These are phyloP conservation scores for Heritiera fomes DNA, from an alignment of 345 rosid species.

Conservation along the genomic window DNA sequence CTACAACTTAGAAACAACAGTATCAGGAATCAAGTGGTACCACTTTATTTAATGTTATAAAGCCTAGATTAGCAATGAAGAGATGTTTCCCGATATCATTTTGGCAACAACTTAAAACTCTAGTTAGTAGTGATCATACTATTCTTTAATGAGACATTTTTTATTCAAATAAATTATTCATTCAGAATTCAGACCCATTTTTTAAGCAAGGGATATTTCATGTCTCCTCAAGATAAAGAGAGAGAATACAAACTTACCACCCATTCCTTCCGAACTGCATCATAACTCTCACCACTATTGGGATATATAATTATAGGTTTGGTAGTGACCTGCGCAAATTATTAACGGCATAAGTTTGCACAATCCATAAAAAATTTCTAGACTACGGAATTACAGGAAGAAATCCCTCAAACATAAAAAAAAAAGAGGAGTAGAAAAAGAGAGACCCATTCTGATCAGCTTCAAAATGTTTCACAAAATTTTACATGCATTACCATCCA, in stretches of 20 bases:
- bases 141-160: not conserved
- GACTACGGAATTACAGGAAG: not conserved
- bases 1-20: not conserved
- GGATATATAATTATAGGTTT: slow-evolving; percentile 77
- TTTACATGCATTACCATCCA: not conserved
- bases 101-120: not conserved
- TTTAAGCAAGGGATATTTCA: not conserved
- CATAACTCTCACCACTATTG: slow-evolving; percentile 79
- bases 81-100: not conserved
- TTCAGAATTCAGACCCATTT: not conserved
- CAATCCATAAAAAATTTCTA: not conserved
- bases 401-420: not conserved
- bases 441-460: not conserved
- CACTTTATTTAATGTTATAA: not conserved
- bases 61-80: not conserved
- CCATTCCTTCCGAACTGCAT: slow-evolving; percentile 66
- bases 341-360: not conserved
- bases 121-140: not conserved
- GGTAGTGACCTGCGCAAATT: slow-evolving; percentile 54
- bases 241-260: slow-evolving; percentile 51
- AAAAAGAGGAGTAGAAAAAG: not conserved
- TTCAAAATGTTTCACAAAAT: not conserved
- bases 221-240: not conserved
- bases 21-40: not conserved
- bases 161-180: not conserved